A percentile compares a stretch with the other conserved stretches of the same genome.
Evolutionary conservation across 2,329 filamentous ascomycete genomes (phyloP).

Genomic region (Parascedosporium putredinis): DNA sequence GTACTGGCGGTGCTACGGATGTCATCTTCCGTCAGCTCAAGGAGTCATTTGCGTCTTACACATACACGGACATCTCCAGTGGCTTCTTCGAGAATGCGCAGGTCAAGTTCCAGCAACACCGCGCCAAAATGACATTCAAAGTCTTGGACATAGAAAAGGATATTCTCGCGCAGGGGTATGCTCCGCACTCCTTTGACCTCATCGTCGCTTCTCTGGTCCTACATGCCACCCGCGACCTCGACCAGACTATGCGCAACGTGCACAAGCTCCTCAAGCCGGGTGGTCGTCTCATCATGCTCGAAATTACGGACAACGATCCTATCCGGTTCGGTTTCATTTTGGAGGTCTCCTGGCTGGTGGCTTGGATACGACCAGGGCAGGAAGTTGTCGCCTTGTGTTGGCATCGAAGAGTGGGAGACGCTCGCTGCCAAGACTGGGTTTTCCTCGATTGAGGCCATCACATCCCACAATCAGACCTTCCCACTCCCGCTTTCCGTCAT

Average conservation of each 20-base stretch:
- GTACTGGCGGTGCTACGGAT: neutral
- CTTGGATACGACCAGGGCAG: neutral
- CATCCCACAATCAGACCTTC: neutral
- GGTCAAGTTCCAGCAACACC: conserved; percentile 8
- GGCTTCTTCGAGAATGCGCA: conserved; percentile 21
- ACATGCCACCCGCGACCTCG: conserved; percentile 19
- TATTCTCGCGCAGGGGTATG: conserved; percentile 12
- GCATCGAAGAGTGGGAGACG: neutral
- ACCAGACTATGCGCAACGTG: conserved; percentile 14
- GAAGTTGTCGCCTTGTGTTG: neutral
- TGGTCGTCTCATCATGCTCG: conserved; percentile 13
- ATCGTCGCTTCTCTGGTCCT: conserved; percentile 19
- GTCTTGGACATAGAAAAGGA: conserved; percentile 15
- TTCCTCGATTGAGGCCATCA: neutral
- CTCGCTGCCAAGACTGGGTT: neutral
- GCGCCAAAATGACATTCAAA: conserved; percentile 15
- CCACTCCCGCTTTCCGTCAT: neutral
- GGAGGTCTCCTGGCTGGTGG: conserved; percentile 6
- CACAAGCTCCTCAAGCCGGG: conserved; percentile 17
- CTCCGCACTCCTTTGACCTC: conserved; percentile 13
- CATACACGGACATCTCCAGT: conserved; percentile 28
- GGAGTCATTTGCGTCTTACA: conserved; percentile 16
- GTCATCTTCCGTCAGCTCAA: neutral
- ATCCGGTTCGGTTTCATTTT: conserved; percentile 1
- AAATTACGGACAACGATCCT: conserved; percentile 5